Percentiles rank a stretch among this genome's conserved stretches.
Conservation (phyloP, 2,329 filamentous ascomycete genomes). For the Neospermospora avenae region DNA sequence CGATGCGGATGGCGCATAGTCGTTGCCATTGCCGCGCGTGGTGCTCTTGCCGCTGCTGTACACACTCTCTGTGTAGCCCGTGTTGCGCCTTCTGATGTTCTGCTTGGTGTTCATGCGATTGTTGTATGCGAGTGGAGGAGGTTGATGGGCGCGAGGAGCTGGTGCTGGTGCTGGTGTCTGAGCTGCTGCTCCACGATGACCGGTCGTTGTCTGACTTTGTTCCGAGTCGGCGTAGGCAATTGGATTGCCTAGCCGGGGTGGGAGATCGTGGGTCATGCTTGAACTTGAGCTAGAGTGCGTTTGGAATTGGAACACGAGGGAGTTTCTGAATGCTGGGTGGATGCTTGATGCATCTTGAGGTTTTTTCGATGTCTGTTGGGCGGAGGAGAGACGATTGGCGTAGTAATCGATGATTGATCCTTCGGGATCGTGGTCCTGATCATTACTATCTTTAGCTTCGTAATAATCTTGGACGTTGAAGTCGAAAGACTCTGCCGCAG, state of each 20-base stretch:
- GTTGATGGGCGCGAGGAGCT: not conserved
- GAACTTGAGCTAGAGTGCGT: not conserved
- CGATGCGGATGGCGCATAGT: not conserved
- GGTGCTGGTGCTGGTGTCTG: not conserved
- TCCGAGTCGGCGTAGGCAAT: not conserved
- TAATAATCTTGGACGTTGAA: not conserved
- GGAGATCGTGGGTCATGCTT: not conserved
- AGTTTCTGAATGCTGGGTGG: slow-evolving; percentile 17
- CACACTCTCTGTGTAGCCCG: slow-evolving; percentile 1
- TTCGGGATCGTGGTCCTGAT: slow-evolving; percentile 15
- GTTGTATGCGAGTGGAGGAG: not conserved
- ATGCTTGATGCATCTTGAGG: slow-evolving; percentile 4
- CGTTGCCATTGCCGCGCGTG: no score
- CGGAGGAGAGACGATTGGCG: not conserved
- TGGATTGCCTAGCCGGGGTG: not conserved
- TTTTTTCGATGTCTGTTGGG: not conserved
- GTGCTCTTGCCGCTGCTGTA: not conserved
- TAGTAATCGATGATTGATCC: slow-evolving; percentile 21
- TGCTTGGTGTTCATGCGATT: not conserved
- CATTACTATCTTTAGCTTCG: slow-evolving; percentile 4
- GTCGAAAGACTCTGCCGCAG: not conserved
- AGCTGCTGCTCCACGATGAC: not conserved
- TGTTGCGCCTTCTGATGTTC: not conserved
- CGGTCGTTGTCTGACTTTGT: not conserved
- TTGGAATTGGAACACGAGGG: not conserved